phyloP scores from a whole-genome alignment of 345 rosid genomes.

The Boechera divaricarpa region DNA sequence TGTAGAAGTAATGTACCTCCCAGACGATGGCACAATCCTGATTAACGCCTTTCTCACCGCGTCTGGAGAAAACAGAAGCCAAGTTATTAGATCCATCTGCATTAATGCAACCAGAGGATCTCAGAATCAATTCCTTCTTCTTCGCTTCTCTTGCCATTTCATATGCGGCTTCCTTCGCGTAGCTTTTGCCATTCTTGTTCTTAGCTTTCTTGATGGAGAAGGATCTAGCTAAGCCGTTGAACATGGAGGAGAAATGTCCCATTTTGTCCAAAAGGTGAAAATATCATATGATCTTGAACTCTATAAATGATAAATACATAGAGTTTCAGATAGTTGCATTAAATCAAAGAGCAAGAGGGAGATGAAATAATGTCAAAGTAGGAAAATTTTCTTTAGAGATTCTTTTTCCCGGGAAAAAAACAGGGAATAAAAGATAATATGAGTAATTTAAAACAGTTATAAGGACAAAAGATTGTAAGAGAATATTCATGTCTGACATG shows the following conservation, averaged over 20 bases:
- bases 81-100: constrained; percentile 66
- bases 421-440: constrained; percentile 34
- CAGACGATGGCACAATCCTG: constrained; percentile 93
- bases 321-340: constrained; percentile 34
- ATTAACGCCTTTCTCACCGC: constrained; percentile 86
- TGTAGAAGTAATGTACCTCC: constrained; percentile 64
- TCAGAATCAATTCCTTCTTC: constrained; percentile 71
- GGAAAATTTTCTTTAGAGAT: constrained; percentile 33
- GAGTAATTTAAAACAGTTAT: constrained; percentile 31
- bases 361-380: constrained; percentile 42
- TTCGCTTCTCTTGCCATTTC: constrained; percentile 81
- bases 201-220: constrained; percentile 57
- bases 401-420: constrained; percentile 46
- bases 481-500: constrained; percentile 47
- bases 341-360: constrained; percentile 42
- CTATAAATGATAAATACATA: constrained; percentile 22
- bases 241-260: constrained; percentile 87
- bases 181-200: constrained; percentile 51
- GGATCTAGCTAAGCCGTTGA: constrained; percentile 73
- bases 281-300: constrained; percentile 9
- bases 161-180: constrained; percentile 64
- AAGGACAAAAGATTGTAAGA: constrained; percentile 44
- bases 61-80: constrained; percentile 76
- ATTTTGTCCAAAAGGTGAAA: constrained; percentile 40
- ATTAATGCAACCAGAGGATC: constrained; percentile 73